phyloP scores from a whole-genome alignment of 306 rosid genomes.

The Rubus idaeus region DNA sequence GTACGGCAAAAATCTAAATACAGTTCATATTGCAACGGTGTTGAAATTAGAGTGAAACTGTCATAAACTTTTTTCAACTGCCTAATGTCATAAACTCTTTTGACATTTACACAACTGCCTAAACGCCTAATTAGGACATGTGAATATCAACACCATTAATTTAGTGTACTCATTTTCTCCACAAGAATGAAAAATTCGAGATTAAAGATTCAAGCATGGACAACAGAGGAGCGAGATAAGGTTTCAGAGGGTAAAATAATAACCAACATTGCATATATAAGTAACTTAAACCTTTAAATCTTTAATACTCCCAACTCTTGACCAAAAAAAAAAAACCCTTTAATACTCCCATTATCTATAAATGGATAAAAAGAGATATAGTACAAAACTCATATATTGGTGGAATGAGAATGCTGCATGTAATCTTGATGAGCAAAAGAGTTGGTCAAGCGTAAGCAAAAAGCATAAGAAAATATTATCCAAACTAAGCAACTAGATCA shows the following conservation, averaged over 20 bases:
- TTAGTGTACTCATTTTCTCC: neutral
- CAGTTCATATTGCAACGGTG: too few relatives aligned
- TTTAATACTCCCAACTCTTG: too few relatives aligned
- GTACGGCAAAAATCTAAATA: neutral
- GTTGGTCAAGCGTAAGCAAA: conserved; percentile 26
- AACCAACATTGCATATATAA: neutral
- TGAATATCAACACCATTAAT: too few relatives aligned
- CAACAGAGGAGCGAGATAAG: neutral
- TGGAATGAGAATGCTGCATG: neutral
- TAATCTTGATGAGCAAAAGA: conserved; percentile 23
- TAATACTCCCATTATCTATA: neutral
- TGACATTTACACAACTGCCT: too few relatives aligned
- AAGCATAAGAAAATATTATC: conserved; percentile 42
- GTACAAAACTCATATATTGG: neutral
- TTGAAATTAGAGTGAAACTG: too few relatives aligned
- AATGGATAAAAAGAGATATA: neutral
- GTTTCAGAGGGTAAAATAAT: neutral
- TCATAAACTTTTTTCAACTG: too few relatives aligned
- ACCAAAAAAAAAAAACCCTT: too few relatives aligned
- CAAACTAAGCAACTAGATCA: neutral
- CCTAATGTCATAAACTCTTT: too few relatives aligned
- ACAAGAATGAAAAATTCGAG: neutral
- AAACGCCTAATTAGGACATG: too few relatives aligned
- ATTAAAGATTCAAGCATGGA: neutral
- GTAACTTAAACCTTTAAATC: too few relatives aligned